A percentile compares a stretch with the other conserved stretches of the same genome.
Conservation (phyloP, 129 eudicot genomes). For the Escallonia herrerae region DNA sequence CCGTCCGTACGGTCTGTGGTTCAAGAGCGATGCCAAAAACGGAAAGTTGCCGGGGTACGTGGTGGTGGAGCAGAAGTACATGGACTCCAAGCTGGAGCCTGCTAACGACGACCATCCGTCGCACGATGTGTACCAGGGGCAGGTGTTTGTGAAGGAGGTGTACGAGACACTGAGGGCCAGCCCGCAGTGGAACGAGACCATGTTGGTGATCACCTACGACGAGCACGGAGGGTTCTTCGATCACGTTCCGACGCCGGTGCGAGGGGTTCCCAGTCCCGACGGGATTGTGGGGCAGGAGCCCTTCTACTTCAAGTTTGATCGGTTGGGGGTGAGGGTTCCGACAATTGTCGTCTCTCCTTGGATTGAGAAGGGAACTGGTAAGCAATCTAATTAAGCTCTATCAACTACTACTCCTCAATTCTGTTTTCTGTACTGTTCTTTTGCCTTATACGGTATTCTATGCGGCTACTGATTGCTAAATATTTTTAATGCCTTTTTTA, state of each 20-base stretch:
- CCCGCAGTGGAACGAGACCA: slow-evolving; percentile 48
- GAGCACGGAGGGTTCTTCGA: slow-evolving; percentile 49
- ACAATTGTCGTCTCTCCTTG: slow-evolving; percentile 46
- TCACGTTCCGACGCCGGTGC: slow-evolving; percentile 34
- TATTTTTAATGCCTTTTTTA: too few relatives aligned
- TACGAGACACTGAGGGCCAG: slow-evolving; percentile 43
- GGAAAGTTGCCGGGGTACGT: slow-evolving; percentile 37
- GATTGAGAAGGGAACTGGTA: slow-evolving; percentile 49
- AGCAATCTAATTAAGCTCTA: background rate
- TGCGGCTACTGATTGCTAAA: too few relatives aligned
- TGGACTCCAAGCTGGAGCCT: slow-evolving; percentile 30
- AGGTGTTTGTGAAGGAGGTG: slow-evolving; percentile 48
- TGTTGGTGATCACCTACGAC: slow-evolving; percentile 34
- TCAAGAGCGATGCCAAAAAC: slow-evolving; percentile 32
- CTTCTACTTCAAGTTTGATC: slow-evolving; percentile 28
- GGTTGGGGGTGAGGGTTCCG: slow-evolving; percentile 46
- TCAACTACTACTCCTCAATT: too few relatives aligned
- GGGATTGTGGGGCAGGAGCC: slow-evolving; percentile 40
- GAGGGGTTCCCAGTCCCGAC: slow-evolving; percentile 44
- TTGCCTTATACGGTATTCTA: too few relatives aligned
- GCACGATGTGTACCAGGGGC: slow-evolving; percentile 44
- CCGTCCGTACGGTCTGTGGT: slow-evolving; percentile 19
- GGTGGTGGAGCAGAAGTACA: slow-evolving; percentile 47
- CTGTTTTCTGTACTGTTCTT: too few relatives aligned
- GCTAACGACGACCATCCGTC: slow-evolving; percentile 56